A percentile compares a stretch with the other conserved stretches of the same genome.
These are phyloP conservation scores for Barnettozyma hawaiiensis DNA, from an alignment of 1,139 yeast genomes.

Conservation along the genomic window DNA sequence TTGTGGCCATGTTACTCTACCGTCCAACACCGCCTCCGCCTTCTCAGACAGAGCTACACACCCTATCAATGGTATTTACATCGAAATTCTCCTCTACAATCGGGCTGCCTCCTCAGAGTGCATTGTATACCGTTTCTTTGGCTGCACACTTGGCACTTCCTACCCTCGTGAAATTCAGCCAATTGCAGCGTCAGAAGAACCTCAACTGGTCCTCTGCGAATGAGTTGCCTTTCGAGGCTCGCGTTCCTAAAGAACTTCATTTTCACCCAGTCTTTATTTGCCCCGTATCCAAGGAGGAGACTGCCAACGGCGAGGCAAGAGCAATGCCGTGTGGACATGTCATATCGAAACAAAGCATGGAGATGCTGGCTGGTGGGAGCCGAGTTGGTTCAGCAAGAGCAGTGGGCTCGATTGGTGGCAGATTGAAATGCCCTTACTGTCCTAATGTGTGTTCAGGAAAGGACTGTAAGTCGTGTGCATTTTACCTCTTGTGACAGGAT, in stretches of 20 bases:
- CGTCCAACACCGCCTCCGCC: slow-evolving; percentile 1
- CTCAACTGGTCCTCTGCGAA: slow-evolving; percentile 52
- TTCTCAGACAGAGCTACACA: neutral
- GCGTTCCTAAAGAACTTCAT: slow-evolving; percentile 43
- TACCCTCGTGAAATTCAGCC: slow-evolving; percentile 5
- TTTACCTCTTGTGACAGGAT: slow-evolving; percentile 11
- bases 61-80: neutral
- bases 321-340: slow-evolving; percentile 62
- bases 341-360: slow-evolving; percentile 47
- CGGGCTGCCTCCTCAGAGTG: slow-evolving; percentile 2
- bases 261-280: slow-evolving; percentile 88
- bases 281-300: slow-evolving; percentile 85
- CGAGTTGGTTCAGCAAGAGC: slow-evolving; percentile 12
- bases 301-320: slow-evolving; percentile 55
- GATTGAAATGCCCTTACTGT: slow-evolving; percentile 66
- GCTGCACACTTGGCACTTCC: slow-evolving; percentile 8
- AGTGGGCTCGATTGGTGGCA: slow-evolving; percentile 8
- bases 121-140: slow-evolving; percentile 1
- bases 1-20: slow-evolving; percentile 15
- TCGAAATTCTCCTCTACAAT: slow-evolving; percentile 2
- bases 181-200: slow-evolving; percentile 24
- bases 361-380: slow-evolving; percentile 34
- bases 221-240: slow-evolving; percentile 57
- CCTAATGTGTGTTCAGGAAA: slow-evolving; percentile 36
- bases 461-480: slow-evolving; percentile 28